Base-by-base conservation (phyloP, 441 rosid species). In the Melastoma candidum region DNA sequence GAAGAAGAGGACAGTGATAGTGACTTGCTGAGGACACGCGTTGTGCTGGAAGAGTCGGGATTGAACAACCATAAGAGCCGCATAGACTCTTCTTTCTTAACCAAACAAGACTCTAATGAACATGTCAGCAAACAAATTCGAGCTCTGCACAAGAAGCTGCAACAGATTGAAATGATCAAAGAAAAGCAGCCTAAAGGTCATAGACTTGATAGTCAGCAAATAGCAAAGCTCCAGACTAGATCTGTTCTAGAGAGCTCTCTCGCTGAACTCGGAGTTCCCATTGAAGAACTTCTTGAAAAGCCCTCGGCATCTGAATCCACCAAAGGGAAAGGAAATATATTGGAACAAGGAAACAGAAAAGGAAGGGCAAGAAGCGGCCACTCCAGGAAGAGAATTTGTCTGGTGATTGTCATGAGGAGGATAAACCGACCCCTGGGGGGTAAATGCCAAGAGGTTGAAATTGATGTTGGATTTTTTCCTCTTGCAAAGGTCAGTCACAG, bases 111-210 rank as follows among this genome's bases (percentile, higher is more conserved):
- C 66, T 72, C 71, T 24, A 66, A 66, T 60, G 67, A 71, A 58
- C 81, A 68, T 48, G 63, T 76, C 41, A 65, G 71, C 54, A 89
- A 79, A 67, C 87, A 77, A 68, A 80, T 85, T 60, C 89, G 95
- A 36, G 94, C 89, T 64, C 66, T 94, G 51, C 65, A 84, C 66
- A 94, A 89, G 66, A 89, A 94, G 69, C 63, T 94, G 79, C 99
- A 89, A 71, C 99, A 94, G 67, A 84, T 94, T 63, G 99, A 89
- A 74, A 83, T 83, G 77, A 97, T 94, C 24, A 95, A 89, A 77
- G 68, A 64, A 47, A 94, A 82, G 72, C 93, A 72, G 64, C 73
- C 76, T 17, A 71, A 75, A 50, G 97, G 97, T 26, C 78, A 71
- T 62, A 55, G 58, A 59, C 99, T 94, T 7, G 99, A 94, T 73